Base-by-base conservation (phyloP, 106 monocot species). In the Dioscorea alata region DNA sequence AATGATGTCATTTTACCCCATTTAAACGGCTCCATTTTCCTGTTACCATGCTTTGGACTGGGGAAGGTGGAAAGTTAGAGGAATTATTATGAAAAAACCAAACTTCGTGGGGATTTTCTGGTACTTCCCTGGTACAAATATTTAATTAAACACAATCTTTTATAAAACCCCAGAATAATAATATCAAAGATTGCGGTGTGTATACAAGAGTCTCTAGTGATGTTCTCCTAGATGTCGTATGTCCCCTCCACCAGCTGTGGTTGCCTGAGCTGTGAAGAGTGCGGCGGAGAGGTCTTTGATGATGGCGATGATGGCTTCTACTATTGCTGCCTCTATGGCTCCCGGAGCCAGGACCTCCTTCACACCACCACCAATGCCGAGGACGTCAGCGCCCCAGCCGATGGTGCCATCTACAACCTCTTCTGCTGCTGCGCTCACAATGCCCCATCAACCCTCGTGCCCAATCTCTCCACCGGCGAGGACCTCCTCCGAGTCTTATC, bases 241-340 rank as follows among this genome's bases (percentile, higher is more conserved):
- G 23, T n/a, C 0, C 24, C 13, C 13, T 12, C 23, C 6, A 23
- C 23, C 15, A 23, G 42, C 8, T n/a, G 52, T 54, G 22, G 73
- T 25, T 15, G 53, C 21, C 54, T 78, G 68, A 20, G 66, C 52
- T 87, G 84, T 75, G 84, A 80, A 0, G 52, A 16, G 2, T 84
- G 84, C 75, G 82, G 87, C 48, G 71, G 54, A 31, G 17, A 23
- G 32, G 77, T 79, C 6, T 75, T 82, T 49, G 56, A 75, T 14
- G 21, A 17, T 49, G 80, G 67, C 23, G 84, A 77, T n/a, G 87
- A 82, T 58, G 84, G 91, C 49, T 78, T 66, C 75, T 85, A 48
- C 69, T 82, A 87, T 75, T 87, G 87, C 73, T 33, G 68, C 8
- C 13, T 49, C 0, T 87, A 84, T 69, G 80, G 84, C 19, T 63